Evolutionary conservation across 140 eudicot genomes (phyloP), one percentile per base, ranked within the genome.

Genomic region (Senecio squalidus): DNA sequence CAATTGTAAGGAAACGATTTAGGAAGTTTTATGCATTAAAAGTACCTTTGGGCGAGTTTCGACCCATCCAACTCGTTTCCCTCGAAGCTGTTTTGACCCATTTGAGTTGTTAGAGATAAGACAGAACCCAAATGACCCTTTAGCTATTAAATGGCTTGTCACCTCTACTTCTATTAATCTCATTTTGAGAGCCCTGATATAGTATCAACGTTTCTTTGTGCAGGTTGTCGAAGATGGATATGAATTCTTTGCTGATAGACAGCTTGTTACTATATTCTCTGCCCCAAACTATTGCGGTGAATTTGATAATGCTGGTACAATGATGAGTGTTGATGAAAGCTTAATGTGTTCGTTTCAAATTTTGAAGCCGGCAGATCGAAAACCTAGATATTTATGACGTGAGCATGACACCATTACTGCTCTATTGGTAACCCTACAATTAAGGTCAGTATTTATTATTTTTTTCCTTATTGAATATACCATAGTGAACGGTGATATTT

Each of bases 281-380:
- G 82, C 78, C n/a, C 86, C 86, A 3, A 80, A 81, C 58, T 81
- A 81, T 69, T 81, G 88, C 9, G 88, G 88, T 5, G 88, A 81
- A 61, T 81, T 76, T 69, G 88, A 81, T 57, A 81, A 81, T 66
- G 84, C 84, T 14, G 88, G 88, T 69, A 78, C 83, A 1, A 73
- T 81, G 81, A 81, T 81, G 88, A 81, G 88, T 28, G 88, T 81
- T 72, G 88, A 81, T 58, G 84, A 78, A 36, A 78, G 77, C 17
- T 69, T 78, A 21, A 73, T 78, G 84, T 78, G 84, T 56, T 78
- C 84, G 29, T 78, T 78, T 55, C 84, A 78, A 68, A 58, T 78
- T 20, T 58, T 78, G 69, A 78, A 78, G 76, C 84, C 84, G 2
- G 84, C 79, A 30, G 84, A 73, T 22, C 64, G 29, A 56, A 78